A percentile compares a stretch with the other conserved stretches of the same genome.
Conservation (phyloP, 805 yeast genomes). For the Lipomyces orientalis region DNA sequence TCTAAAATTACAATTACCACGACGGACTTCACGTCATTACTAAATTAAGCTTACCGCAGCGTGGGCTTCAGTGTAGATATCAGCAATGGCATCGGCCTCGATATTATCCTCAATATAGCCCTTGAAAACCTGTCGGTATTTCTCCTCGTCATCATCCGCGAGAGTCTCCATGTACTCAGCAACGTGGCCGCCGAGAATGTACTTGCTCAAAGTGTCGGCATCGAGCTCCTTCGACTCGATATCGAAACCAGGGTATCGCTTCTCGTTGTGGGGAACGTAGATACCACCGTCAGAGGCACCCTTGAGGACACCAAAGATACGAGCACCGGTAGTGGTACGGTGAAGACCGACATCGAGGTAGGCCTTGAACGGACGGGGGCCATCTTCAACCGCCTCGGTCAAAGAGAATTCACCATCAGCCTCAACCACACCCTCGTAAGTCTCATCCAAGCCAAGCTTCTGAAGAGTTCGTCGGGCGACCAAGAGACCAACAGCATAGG, state of each 20-base stretch:
- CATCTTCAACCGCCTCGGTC: slow-evolving; percentile 99
- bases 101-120: slow-evolving; percentile 95
- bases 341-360: slow-evolving; percentile 98
- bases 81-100: slow-evolving; percentile 97
- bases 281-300: slow-evolving; percentile 99
- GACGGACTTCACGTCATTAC: background rate
- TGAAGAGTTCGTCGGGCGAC: slow-evolving; percentile 98
- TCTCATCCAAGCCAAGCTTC: slow-evolving; percentile 97
- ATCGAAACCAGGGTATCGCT: slow-evolving; percentile 99
- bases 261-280: slow-evolving; percentile 98
- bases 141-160: slow-evolving; percentile 99
- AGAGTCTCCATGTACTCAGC: slow-evolving; percentile 99
- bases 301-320: slow-evolving; percentile 98
- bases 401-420: slow-evolving; percentile 98
- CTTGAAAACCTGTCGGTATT: slow-evolving; percentile 94
- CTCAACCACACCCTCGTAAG: slow-evolving; percentile 98
- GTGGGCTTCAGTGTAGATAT: slow-evolving; percentile 92
- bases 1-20: slow-evolving; percentile 42
- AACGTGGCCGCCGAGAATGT: slow-evolving; percentile 99
- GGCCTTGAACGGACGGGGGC: slow-evolving; percentile 99
- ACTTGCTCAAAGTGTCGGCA: slow-evolving; percentile 95
- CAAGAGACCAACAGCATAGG: slow-evolving; percentile 97
- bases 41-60: slow-evolving; percentile 53
- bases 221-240: slow-evolving; percentile 98
- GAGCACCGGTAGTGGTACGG: slow-evolving; percentile 99